phyloP scores from a whole-genome alignment of 257 asterid species.

The Jasminum sambac region DNA sequence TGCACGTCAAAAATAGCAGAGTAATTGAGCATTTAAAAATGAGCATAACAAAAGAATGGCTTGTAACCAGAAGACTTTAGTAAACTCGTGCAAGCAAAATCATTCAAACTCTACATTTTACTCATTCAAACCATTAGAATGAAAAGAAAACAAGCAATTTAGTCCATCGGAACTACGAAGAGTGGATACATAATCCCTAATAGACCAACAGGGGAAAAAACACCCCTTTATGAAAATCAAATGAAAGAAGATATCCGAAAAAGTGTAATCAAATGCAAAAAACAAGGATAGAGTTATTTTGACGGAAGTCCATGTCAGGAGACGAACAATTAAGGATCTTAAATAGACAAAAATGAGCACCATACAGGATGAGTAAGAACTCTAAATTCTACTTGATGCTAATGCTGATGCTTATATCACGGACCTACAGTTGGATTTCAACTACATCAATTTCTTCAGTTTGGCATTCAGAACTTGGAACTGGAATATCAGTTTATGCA shows the following conservation, averaged over 20 bases:
- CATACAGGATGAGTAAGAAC: neutral
- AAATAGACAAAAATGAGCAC: neutral
- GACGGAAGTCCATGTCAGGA: neutral
- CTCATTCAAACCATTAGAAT: conserved; percentile 12
- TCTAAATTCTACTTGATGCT: neutral
- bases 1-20: conserved; percentile 37
- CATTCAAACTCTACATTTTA: neutral
- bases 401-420: neutral
- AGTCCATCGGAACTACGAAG: conserved; percentile 6
- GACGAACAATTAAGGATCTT: conserved; percentile 3
- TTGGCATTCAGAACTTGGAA: neutral
- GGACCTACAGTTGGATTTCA: neutral
- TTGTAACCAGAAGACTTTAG: conserved; percentile 19
- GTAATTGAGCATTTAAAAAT: conserved; percentile 15
- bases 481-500: neutral
- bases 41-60: conserved; percentile 8
- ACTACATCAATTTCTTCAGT: neutral
- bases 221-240: neutral
- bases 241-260: neutral
- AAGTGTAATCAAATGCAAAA: neutral
- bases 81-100: conserved; percentile 21
- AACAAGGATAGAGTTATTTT: neutral
- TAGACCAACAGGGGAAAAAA: conserved; percentile 11
- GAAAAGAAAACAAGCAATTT: neutral
- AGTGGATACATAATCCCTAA: conserved; percentile 18